Base-by-base conservation (phyloP, 768 basidiomycete species). In the Russula compacta region DNA sequence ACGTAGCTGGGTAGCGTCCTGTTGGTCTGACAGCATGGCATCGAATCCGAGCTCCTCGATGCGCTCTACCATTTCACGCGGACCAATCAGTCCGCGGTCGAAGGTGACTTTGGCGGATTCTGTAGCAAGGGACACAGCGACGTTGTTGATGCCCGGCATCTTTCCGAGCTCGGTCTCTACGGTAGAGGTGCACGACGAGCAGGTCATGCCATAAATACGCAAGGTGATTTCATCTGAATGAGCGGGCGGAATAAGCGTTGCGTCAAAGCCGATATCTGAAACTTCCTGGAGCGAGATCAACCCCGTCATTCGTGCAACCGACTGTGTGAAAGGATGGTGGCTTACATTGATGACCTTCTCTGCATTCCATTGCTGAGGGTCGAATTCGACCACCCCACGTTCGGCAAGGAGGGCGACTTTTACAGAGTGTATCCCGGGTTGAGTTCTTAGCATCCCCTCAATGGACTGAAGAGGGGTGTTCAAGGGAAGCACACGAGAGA, bases 331-430 rank as follows among this genome's bases (percentile, higher is more conserved):
- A n/a, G 43, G 15, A n/a, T 42, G 40, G n/a, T 21, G 53, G 76
- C 86, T 60, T 66, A 92, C 91, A 54, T 76, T 80, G 38, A 92
- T 77, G 56, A 99, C 81, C 71, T 89, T 92, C 50, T 85, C 89
- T 9, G 83, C 73, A 38, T 79, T 81, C 97, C 97, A 99, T n/a
- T 75, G 69, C 0, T 75, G 69, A 1, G 90, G 83, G 67, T 98
- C 93, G 68, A 88, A 99, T 71, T 95, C 93, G 65, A 99, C 76
- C 49, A 92, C 81, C 4, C 86, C 95, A 14, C 95, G 85, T 72
- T 99, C 95, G 12, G 97, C 92, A 29, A 99, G 81, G n/a, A 99
- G 80, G 24, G 95, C 95, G n/a, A 99, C 94, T 70, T 93, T 92
- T 63, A 97, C 75, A 11, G 87, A 89, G 63, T 84, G 75, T 53